phyloP scores from a whole-genome alignment of 192 early-diverging fungal species.

The Tieghemiomyces parasiticus region DNA sequence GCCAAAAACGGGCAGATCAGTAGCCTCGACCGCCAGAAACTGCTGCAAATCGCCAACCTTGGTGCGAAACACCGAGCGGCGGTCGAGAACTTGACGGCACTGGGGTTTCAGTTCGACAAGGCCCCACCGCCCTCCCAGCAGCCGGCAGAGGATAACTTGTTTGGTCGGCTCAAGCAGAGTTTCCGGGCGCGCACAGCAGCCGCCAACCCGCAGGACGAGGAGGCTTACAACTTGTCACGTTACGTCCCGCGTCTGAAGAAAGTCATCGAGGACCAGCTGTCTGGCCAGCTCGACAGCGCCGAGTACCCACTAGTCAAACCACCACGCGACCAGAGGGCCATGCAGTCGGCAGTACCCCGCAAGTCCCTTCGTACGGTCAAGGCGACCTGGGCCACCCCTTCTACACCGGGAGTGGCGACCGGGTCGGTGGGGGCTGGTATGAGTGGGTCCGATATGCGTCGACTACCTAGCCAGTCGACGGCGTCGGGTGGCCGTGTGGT shows the following conservation, averaged over 20 bases:
- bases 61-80: not conserved
- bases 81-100: not conserved
- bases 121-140: not conserved
- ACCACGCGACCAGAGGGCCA: slow-evolving; percentile 4
- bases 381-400: slow-evolving; percentile 7
- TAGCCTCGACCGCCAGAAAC: slow-evolving; percentile 14
- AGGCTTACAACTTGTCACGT: slow-evolving; percentile 6
- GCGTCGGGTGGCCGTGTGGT: slow-evolving; percentile 13
- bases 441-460: not conserved
- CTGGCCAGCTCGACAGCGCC: not conserved
- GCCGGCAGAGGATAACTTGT: slow-evolving; percentile 3
- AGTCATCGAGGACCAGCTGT: slow-evolving; percentile 6
- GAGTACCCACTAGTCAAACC: slow-evolving; percentile 9
- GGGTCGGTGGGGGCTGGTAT: not conserved
- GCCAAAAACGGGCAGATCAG: slow-evolving; percentile 11
- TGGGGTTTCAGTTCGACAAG: slow-evolving; percentile 9
- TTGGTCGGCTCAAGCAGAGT: slow-evolving; percentile 6
- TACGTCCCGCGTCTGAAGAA: slow-evolving; percentile 4
- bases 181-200: not conserved
- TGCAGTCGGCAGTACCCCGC: slow-evolving; percentile 5
- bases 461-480: not conserved
- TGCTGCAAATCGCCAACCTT: slow-evolving; percentile 14
- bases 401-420: not conserved
- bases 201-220: not conserved
- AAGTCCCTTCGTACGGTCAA: slow-evolving; percentile 9